Evolutionary conservation across 768 basidiomycete species (phyloP).

Genomic region (Boletus huronensis): DNA sequence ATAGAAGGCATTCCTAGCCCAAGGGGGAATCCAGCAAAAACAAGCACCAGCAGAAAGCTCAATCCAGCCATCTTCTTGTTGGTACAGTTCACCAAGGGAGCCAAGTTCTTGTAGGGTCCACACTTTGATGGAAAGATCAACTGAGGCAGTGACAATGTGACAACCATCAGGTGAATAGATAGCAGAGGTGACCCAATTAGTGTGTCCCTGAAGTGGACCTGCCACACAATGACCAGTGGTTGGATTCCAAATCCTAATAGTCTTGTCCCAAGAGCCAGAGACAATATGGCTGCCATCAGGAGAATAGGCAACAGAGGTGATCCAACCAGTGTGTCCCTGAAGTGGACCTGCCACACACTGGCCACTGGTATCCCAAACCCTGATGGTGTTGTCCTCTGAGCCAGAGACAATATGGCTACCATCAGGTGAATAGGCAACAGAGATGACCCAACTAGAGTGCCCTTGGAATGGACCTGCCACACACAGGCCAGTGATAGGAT

Average conservation of each 20-base stretch:
- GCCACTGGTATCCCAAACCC: no score
- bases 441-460: conserved; percentile 8
- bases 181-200: no score
- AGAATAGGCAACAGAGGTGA: no score
- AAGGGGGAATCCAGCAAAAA: conserved; percentile 7
- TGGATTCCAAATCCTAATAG: neutral
- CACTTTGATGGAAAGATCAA: neutral
- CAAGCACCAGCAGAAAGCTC: neutral
- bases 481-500: conserved; percentile 11
- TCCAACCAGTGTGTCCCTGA: no score
- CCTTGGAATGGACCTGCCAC: conserved; percentile 20
- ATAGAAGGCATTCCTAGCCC: neutral
- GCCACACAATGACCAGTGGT: neutral
- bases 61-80: conserved; percentile 1
- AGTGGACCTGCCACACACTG: no score
- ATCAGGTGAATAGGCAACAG: conserved; percentile 21
- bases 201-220: no score
- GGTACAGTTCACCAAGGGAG: no score
- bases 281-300: no score
- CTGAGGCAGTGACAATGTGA: neutral
- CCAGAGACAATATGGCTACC: conserved; percentile 7
- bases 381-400: no score
- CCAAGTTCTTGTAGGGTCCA: neutral
- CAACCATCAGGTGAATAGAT: no score
- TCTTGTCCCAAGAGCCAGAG: neutral